Evolutionary conservation across 306 rosid species (phyloP), one percentile per base, ranked within the genome.

Genomic region (Canavalia ensiformis): DNA sequence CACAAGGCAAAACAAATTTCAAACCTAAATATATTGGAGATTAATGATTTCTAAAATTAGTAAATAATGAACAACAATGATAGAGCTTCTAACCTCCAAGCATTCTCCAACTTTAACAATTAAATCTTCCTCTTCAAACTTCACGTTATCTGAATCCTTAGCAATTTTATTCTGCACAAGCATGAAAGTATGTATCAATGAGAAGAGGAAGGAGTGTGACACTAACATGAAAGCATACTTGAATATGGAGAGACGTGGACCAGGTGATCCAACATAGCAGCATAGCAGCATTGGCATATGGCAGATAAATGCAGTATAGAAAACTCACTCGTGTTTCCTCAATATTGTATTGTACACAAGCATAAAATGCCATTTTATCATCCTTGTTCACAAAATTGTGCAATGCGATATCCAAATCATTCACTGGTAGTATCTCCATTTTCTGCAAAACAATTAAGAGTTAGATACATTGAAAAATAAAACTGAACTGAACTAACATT

Each of bases 341-440:
- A 34, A 95, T 88, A 84, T 93, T 95, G 90, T 76, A 80, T 54
- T 87, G 87, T 74, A 95, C 72, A 59, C 99, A 93, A 74, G 90
- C 25, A 88, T 91, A 92, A 86, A 95, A 95, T 79, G 99, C 98
- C 91, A 78, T 86, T 87, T 90, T 95, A 47, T 95, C 98, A 84
- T 95, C 99, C 89, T 95, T 91, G 85, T 86, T 93, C 77, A 93
- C 99, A 84, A 93, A 93, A 87, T 89, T 80, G 77, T 93, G 99
- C 71, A 95, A 85, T 42, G 99, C 99, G 87, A 93, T 87, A 68
- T 89, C 98, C 94, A 95, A 84, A 86, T 95, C 97, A 81, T 93
- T 91, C 87, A 95, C 97, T 2, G 99, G 98, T 83, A 95, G 93
- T 85, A 95, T 91, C 92, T 95, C 99, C 97, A 93, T 95, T 93